Conservation (phyloP, 495 filamentous ascomycete genomes). For the Echria macrotheca region DNA sequence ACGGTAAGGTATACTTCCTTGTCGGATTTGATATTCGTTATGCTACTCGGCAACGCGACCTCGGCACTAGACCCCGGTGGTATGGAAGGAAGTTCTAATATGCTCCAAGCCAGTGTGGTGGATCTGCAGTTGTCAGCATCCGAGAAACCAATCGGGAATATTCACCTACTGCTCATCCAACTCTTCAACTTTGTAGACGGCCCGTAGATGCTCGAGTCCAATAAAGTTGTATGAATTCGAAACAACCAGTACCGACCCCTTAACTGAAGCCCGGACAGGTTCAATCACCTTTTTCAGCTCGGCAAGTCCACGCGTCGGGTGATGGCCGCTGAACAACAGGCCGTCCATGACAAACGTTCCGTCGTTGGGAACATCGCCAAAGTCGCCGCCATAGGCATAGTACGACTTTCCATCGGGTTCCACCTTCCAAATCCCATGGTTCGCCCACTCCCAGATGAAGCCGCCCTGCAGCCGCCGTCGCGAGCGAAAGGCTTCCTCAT, state of each 20-base stretch:
- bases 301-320: conserved; percentile 51
- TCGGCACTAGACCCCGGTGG: conserved; percentile 9
- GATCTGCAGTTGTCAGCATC: conserved; percentile 3
- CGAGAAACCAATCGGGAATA: not conserved
- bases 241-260: conserved; percentile 26
- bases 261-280: conserved; percentile 39
- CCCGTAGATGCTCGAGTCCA: conserved; percentile 39
- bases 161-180: conserved; percentile 15
- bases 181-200: conserved; percentile 16
- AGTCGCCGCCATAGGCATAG: conserved; percentile 65
- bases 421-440: conserved; percentile 57
- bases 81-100: conserved; percentile 15
- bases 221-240: conserved; percentile 51
- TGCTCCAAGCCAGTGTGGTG: conserved; percentile 8
- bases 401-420: conserved; percentile 45
- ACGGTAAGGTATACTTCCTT: conserved; percentile 22
- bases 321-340: conserved; percentile 52
- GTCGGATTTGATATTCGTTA: not conserved
- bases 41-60: not conserved
- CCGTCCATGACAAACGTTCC: conserved; percentile 64
- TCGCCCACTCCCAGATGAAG: conserved; percentile 71
- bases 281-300: conserved; percentile 59
- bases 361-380: conserved; percentile 61
- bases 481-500: conserved; percentile 53
- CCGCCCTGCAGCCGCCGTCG: conserved; percentile 59